Conservation (phyloP, 164 flowering plant species). For the Hamamelis virginiana region DNA sequence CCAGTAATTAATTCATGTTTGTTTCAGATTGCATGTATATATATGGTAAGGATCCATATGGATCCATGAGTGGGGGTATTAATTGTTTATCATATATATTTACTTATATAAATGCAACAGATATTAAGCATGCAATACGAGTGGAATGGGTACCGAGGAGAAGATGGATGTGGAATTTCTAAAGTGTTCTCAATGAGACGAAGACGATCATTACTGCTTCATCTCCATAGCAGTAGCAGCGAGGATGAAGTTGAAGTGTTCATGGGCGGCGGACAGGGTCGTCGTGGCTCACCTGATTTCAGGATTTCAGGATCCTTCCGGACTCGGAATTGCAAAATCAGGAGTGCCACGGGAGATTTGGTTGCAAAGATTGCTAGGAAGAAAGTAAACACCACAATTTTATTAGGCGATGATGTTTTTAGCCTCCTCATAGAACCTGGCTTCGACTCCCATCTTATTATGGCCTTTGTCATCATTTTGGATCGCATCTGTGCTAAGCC, state of each 20-base stretch:
- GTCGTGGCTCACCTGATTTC: constrained; percentile 30
- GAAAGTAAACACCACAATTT: constrained; percentile 39
- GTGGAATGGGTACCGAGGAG: constrained; percentile 57
- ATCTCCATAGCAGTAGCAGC: background rate
- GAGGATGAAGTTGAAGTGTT: constrained; percentile 38
- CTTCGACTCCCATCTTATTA: constrained; percentile 35
- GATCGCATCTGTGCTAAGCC: constrained; percentile 55
- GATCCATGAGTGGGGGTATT: too few species aligned
- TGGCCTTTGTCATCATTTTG: constrained; percentile 62
- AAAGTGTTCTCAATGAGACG: constrained; percentile 54
- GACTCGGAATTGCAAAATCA: constrained; percentile 41
- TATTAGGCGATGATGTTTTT: constrained; percentile 55
- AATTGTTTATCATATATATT: background rate
- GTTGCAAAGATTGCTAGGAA: constrained; percentile 54
- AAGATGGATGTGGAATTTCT: constrained; percentile 7
- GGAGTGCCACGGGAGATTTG: constrained; percentile 27
- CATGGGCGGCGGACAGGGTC: constrained; percentile 17
- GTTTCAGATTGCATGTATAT: too few species aligned
- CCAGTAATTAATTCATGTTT: too few species aligned
- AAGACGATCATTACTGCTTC: constrained; percentile 20
- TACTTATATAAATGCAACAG: constrained; percentile 19
- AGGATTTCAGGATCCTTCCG: constrained; percentile 49
- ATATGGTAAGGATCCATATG: too few species aligned
- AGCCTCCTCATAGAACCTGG: constrained; percentile 48
- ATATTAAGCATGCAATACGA: constrained; percentile 46